Evolutionary conservation across 768 basidiomycete species (phyloP).

Genomic region (Pholiota microspora): DNA sequence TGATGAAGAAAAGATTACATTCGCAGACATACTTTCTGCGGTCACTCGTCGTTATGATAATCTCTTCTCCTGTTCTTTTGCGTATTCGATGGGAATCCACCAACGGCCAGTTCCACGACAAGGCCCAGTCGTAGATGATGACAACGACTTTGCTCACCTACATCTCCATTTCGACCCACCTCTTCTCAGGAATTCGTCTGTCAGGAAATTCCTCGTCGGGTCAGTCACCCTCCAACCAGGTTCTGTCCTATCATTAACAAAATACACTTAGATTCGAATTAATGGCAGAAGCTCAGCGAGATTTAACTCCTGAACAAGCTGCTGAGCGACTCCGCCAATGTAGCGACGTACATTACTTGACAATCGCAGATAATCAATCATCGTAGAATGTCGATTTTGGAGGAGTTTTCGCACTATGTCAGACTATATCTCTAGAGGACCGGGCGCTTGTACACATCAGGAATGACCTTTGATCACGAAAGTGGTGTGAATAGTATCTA

Average conservation of each 20-base stretch:
- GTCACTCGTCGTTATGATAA: slow-evolving; percentile 74
- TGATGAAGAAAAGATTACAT: slow-evolving; percentile 54
- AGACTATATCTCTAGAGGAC: too few relatives aligned
- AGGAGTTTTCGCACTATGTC: too few relatives aligned
- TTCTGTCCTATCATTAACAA: slow-evolving; percentile 7
- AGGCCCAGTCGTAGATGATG: slow-evolving; percentile 32
- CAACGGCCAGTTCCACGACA: slow-evolving; percentile 65
- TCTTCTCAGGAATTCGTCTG: slow-evolving; percentile 73
- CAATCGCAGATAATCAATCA: slow-evolving; percentile 5
- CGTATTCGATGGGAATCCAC: slow-evolving; percentile 94
- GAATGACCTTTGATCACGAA: too few relatives aligned
- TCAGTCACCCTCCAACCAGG: slow-evolving; percentile 35
- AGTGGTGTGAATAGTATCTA: too few relatives aligned
- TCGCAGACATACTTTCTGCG: slow-evolving; percentile 66
- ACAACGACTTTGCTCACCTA: slow-evolving; percentile 66
- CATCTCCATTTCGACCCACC: slow-evolving; percentile 90
- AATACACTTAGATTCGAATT: slow-evolving; percentile 67
- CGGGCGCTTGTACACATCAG: too few relatives aligned
- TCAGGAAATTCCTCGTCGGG: slow-evolving; percentile 91
- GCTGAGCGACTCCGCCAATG: slow-evolving; percentile 58
- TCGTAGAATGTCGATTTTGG: neutral
- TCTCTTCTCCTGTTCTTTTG: slow-evolving; percentile 82
- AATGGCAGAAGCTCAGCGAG: slow-evolving; percentile 88
- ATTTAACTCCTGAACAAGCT: slow-evolving; percentile 87
- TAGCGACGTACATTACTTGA: slow-evolving; percentile 61